phyloP scores from a whole-genome alignment of 2,329 filamentous ascomycete genomes.

The Waltergamsia citrina region DNA sequence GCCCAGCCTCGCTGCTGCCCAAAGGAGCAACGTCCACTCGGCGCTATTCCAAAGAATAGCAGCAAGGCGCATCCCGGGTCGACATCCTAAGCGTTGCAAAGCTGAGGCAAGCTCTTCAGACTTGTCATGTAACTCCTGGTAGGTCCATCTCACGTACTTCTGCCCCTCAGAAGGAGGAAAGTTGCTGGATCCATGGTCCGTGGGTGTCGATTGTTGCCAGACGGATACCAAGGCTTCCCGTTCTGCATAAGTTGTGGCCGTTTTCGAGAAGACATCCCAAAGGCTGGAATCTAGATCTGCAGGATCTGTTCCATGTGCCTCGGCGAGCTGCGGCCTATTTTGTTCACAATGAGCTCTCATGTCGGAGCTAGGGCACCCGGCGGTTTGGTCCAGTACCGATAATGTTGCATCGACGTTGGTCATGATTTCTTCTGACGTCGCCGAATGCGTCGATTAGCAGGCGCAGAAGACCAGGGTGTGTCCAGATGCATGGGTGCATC shows the following conservation, averaged over 20 bases:
- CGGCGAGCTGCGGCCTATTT: too few species aligned
- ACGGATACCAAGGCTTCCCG: conserved; percentile 24
- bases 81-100: conserved; percentile 13
- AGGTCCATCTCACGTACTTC: conserved; percentile 1
- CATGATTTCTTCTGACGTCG: too few species aligned
- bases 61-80: conserved; percentile 17
- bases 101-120: conserved; percentile 14
- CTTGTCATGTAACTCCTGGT: conserved; percentile 11
- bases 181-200: not conserved
- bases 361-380: too few species aligned
- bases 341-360: too few species aligned
- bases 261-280: conserved; percentile 20
- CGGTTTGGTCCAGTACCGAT: too few species aligned
- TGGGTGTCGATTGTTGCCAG: conserved; percentile 15
- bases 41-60: conserved; percentile 24
- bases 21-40: conserved; percentile 27
- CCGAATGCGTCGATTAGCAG: too few species aligned
- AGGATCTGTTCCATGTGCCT: conserved; percentile 16
- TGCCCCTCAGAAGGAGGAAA: not conserved
- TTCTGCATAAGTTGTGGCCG: conserved; percentile 16
- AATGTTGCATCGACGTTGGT: too few species aligned
- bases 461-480: too few species aligned
- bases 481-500: too few species aligned
- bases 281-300: conserved; percentile 16
- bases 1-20: conserved; percentile 22